These are phyloP conservation scores for Cordyceps fumosorosea DNA, from an alignment of 2,329 filamentous ascomycete species.

Conservation along the genomic window DNA sequence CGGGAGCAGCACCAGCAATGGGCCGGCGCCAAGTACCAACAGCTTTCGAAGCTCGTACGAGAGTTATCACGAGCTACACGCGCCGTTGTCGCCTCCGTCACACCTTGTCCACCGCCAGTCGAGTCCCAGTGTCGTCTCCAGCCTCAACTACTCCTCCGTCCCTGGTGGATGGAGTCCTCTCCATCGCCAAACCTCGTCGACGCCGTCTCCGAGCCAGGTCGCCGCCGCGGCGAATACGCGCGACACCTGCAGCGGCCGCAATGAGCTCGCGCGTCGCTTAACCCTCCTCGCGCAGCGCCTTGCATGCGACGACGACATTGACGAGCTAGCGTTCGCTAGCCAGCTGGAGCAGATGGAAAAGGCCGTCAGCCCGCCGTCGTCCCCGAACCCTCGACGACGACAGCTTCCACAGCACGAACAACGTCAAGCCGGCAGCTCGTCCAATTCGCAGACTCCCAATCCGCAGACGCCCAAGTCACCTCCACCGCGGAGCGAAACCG, in stretches of 20 bases:
- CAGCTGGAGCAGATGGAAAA: slow-evolving; percentile 34
- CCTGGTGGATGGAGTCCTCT: slow-evolving; percentile 12
- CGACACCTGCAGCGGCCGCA: slow-evolving; percentile 22
- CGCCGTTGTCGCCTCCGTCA: neutral
- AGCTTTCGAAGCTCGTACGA: slow-evolving; percentile 9
- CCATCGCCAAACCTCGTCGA: neutral
- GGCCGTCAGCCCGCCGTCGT: slow-evolving; percentile 13
- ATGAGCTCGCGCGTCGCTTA: slow-evolving; percentile 38
- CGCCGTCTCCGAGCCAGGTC: slow-evolving; percentile 3
- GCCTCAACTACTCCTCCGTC: slow-evolving; percentile 5
- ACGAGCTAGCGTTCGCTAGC: slow-evolving; percentile 29
- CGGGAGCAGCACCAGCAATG: slow-evolving; percentile 5
- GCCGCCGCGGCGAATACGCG: neutral
- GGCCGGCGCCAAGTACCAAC: neutral
- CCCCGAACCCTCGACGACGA: slow-evolving; percentile 7
- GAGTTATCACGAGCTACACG: neutral
- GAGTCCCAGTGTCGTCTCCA: slow-evolving; percentile 14
- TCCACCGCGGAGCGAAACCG: neutral
- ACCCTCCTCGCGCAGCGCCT: slow-evolving; percentile 34
- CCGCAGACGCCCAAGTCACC: slow-evolving; percentile 15
- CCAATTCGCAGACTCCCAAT: neutral
- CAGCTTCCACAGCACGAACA: neutral
- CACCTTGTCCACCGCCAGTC: neutral
- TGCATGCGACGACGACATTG: slow-evolving; percentile 26
- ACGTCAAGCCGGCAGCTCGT: neutral